Evolutionary conservation across 2,329 filamentous ascomycete species (phyloP).

Genomic region (Calonectria pseudoreteaudii): DNA sequence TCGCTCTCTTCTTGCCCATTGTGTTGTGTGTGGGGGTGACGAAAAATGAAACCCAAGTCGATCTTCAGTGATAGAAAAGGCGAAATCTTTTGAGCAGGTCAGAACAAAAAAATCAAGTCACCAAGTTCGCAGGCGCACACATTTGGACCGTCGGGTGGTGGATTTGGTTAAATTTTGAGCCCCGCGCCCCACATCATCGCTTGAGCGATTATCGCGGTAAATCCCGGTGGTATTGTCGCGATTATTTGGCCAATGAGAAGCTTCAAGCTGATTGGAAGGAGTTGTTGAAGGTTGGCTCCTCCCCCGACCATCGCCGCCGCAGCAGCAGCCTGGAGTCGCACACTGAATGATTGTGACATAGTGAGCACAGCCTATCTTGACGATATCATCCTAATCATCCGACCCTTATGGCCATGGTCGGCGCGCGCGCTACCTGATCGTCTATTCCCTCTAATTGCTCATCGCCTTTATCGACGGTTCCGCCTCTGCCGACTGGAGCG

Average conservation of each 20-base stretch:
- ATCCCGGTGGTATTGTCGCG: constrained; percentile 38
- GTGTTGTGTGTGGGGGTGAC: constrained; percentile 16
- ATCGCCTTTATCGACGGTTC: constrained; percentile 28
- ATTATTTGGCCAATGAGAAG: constrained; percentile 36
- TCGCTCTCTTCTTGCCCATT: constrained; percentile 65
- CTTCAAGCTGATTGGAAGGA: constrained; percentile 9
- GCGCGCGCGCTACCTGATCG: constrained; percentile 19
- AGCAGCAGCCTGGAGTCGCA: constrained; percentile 36
- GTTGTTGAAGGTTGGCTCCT: constrained; percentile 2
- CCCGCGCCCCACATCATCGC: background rate
- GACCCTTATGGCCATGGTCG: constrained; percentile 19
- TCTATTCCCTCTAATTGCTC: constrained; percentile 19
- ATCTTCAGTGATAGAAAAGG: background rate
- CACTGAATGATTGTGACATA: constrained; percentile 14
- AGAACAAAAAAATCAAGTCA: constrained; percentile 17
- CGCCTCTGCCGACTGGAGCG: constrained; percentile 31
- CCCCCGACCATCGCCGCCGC: constrained; percentile 22
- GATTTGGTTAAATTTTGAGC: background rate
- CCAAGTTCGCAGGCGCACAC: constrained; percentile 17
- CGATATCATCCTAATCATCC: constrained; percentile 15
- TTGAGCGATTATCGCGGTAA: constrained; percentile 24
- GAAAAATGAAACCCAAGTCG: background rate
- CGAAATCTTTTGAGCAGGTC: background rate
- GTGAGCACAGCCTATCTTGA: background rate
- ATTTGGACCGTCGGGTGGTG: background rate